Base-by-base conservation (phyloP, 495 filamentous ascomycete genomes). In the Penicillium macrosclerotiorum region DNA sequence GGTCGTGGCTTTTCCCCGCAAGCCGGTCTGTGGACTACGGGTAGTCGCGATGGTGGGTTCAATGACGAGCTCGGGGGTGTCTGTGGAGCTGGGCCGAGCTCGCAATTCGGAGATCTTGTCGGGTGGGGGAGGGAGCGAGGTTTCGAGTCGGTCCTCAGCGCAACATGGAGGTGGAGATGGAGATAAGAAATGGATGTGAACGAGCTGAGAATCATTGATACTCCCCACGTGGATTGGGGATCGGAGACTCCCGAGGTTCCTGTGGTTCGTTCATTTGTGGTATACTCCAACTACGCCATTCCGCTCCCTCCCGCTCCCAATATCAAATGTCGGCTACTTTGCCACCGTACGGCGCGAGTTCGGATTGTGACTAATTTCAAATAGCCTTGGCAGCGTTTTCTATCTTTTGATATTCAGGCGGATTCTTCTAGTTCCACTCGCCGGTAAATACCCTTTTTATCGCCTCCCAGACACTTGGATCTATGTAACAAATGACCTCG, bases 401-500 rank as follows among this genome's bases (percentile, higher is more conserved):
- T n/a, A n/a, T n/a, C n/a, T n/a, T n/a, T n/a, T n/a, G n/a, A n/a
- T n/a, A n/a, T n/a, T n/a, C n/a, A n/a, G n/a, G n/a, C n/a, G n/a
- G n/a, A n/a, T n/a, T n/a, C n/a, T 27, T 5, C 25, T 5, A 43
- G 38, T 13, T 1, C 25, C 8, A 54, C 20, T 2, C 3, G 23
- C 12, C 32, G 43, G 27, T 55, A 55, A 32, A 16, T 4, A 17
- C 40, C 35, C 37, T 64, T n/a, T n/a, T n/a, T 55, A 16, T 59
- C 52, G 2, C 57, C 57, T 20, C 54, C 57, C 34, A 68, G 31
- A 46, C 69, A 72, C 16, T 46, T 53, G 1, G 65, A 64, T 26
- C 49, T 55, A 39, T 88, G 83, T 22, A 86, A 47, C 25, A 87
- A 53, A 70, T 89, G 85, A 0, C 85, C 85, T 17, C 85, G 67